Percentiles rank a stretch among this genome's conserved stretches.
Conservation (phyloP, 768 basidiomycete species). For the Psilocybe cubensis region DNA sequence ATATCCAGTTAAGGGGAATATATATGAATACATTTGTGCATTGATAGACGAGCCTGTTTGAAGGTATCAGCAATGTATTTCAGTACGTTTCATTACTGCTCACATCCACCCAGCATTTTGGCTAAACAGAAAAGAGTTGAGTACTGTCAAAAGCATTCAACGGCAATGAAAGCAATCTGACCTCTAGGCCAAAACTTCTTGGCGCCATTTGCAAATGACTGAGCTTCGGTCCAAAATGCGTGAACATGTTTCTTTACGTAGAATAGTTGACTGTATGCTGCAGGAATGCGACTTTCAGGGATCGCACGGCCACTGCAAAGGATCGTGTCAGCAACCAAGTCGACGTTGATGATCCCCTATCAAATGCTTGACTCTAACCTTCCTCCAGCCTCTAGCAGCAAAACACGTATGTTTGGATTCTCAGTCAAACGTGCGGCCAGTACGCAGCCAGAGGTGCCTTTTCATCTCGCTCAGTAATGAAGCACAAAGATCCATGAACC, state of each 20-base stretch:
- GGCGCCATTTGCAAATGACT: conserved; percentile 44
- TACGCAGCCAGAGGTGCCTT: conserved; percentile 63
- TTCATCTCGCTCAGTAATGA: not conserved
- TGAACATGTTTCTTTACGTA: conserved; percentile 42
- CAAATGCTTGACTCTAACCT: too few relatives aligned
- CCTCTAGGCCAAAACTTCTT: conserved; percentile 65
- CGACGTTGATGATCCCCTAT: too few relatives aligned
- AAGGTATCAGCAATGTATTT: not conserved
- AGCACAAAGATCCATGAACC: not conserved
- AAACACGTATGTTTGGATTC: conserved; percentile 50
- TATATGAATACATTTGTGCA: conserved; percentile 47
- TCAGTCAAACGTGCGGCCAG: conserved; percentile 62
- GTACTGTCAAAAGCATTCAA: not conserved
- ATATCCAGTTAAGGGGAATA: not conserved
- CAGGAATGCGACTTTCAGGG: conserved; percentile 39
- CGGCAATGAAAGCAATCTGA: conserved; percentile 19
- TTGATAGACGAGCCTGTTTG: conserved; percentile 57
- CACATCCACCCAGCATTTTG: conserved; percentile 72
- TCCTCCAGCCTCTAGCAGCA: conserved; percentile 53
- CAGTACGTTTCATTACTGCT: conserved; percentile 4
- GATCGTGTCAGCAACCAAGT: not conserved
- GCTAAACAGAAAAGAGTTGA: conserved; percentile 35
- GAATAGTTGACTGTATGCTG: conserved; percentile 41
- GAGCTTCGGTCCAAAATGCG: conserved; percentile 52
- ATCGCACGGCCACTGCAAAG: conserved; percentile 41